phyloP scores from a whole-genome alignment of 1,139 yeast genomes.

The Yamadazyma diddensiae region DNA sequence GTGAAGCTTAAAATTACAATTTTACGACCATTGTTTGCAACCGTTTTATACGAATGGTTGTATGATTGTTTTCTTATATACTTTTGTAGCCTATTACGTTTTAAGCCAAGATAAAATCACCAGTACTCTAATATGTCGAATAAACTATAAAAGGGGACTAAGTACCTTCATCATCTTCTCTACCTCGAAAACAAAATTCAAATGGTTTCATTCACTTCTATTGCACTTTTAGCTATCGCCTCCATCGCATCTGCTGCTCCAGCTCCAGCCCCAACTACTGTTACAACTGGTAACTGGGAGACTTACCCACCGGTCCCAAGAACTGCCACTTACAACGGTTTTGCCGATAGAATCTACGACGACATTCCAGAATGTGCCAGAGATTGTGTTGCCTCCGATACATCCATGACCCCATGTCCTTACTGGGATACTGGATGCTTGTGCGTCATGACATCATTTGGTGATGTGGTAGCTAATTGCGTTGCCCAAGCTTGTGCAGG shows the following conservation, averaged over 20 bases:
- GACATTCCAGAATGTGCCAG: constrained; percentile 43
- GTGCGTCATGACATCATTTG: constrained; percentile 32
- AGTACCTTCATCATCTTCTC: too few species aligned
- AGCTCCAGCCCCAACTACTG: constrained; percentile 8
- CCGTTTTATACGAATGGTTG: too few species aligned
- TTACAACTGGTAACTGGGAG: constrained; percentile 14
- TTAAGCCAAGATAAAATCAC: too few species aligned
- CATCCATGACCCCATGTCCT: constrained; percentile 43
- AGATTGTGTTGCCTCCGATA: constrained; percentile 33
- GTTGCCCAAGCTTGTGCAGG: constrained; percentile 28
- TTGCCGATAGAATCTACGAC: constrained; percentile 44
- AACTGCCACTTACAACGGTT: constrained; percentile 50
- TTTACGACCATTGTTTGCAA: too few species aligned
- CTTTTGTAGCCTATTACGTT: too few species aligned
- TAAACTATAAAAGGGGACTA: too few species aligned
- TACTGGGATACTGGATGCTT: constrained; percentile 40
- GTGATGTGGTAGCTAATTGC: constrained; percentile 27
- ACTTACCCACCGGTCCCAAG: constrained; percentile 48
- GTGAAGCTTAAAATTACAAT: too few species aligned
- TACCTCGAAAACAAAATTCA: too few species aligned
- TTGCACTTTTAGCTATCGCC: constrained; percentile 6
- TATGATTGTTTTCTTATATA: too few species aligned
- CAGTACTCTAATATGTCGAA: too few species aligned
- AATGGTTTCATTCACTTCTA: constrained; percentile 9
- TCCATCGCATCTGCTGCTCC: constrained; percentile 9